phyloP scores from a whole-genome alignment of 345 rosid genomes.

The Anacardium occidentale region DNA sequence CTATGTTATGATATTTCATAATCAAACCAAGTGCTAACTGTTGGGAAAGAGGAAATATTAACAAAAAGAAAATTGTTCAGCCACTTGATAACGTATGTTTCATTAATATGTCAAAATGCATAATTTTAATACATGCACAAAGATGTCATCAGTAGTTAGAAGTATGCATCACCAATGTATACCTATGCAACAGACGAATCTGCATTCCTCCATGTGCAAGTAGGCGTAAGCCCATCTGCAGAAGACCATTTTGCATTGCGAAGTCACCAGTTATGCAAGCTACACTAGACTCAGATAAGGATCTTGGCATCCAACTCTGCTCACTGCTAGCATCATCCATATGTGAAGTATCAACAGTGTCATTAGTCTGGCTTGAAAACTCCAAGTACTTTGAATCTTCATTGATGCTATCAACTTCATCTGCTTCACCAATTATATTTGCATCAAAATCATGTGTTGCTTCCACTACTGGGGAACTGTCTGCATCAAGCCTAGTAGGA shows the following conservation, averaged over 20 bases:
- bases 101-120: background rate
- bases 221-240: conserved; percentile 92
- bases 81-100: background rate
- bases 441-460: conserved; percentile 22
- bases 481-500: conserved; percentile 21
- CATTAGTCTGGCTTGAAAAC: conserved; percentile 51
- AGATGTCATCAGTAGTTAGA: background rate
- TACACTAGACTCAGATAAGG: conserved; percentile 87
- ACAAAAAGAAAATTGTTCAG: background rate
- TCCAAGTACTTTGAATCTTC: conserved; percentile 47
- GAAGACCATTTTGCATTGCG: conserved; percentile 96
- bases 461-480: conserved; percentile 9
- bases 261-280: conserved; percentile 91
- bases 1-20: background rate
- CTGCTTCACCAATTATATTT: conserved; percentile 29
- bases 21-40: background rate
- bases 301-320: conserved; percentile 58
- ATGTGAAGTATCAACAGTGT: conserved; percentile 47
- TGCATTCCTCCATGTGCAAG: conserved; percentile 92
- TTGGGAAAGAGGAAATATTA: background rate
- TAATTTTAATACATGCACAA: background rate
- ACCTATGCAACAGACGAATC: conserved; percentile 89
- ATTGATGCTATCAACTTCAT: conserved; percentile 23
- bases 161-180: conserved; percentile 11
- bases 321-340: conserved; percentile 63